phyloP scores from a whole-genome alignment of 305 asterid species.

The Rubia balearica region DNA sequence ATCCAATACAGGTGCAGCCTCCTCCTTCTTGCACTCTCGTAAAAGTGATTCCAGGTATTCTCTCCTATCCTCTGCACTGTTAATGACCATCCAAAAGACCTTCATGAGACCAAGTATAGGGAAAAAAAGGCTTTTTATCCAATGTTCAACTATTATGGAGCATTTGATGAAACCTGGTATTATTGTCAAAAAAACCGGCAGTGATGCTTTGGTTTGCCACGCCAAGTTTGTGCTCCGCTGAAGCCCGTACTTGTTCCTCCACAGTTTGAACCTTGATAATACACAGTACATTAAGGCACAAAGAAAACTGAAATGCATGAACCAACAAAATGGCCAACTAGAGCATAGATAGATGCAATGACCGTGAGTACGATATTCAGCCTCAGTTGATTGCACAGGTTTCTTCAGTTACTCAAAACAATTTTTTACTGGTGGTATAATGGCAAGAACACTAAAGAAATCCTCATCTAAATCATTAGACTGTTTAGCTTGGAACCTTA shows the following conservation, averaged over 20 bases:
- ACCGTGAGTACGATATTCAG: neutral
- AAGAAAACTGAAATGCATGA: constrained; percentile 5
- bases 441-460: neutral
- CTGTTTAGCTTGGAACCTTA: neutral
- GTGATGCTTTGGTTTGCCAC: constrained; percentile 99
- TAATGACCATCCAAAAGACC: constrained; percentile 17
- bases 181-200: constrained; percentile 98
- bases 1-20: constrained; percentile 85
- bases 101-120: constrained; percentile 11
- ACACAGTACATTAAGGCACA: constrained; percentile 21
- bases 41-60: constrained; percentile 98
- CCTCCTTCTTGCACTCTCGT: constrained; percentile 97
- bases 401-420: neutral
- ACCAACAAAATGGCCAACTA: neutral
- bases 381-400: neutral
- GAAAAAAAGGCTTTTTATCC: constrained; percentile 9
- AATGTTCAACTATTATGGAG: constrained; percentile 15
- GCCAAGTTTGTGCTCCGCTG: constrained; percentile 99
- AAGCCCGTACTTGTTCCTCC: constrained; percentile 99
- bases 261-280: constrained; percentile 74
- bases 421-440: neutral
- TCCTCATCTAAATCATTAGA: neutral
- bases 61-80: constrained; percentile 98
- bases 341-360: neutral
- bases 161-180: constrained; percentile 60